Percentiles rank a stretch among this genome's conserved stretches.
Conservation (phyloP, 371 early-diverging fungal genomes). For the Quaeritorhiza haematococci region DNA sequence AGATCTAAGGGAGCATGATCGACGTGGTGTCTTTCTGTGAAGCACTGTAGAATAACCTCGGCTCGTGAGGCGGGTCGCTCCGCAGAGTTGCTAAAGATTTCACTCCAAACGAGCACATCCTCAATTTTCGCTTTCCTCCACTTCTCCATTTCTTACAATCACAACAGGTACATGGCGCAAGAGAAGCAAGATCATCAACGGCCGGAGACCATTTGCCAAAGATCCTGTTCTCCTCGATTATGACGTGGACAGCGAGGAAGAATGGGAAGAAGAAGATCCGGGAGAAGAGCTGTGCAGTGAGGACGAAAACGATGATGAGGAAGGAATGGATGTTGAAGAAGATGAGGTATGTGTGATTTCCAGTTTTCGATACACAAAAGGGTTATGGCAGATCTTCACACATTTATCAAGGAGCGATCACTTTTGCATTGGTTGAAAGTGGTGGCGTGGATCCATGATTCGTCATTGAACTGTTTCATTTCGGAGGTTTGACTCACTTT, state of each 20-base stretch:
- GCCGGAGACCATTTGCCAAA: conserved; percentile 56
- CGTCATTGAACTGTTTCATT: too few relatives aligned
- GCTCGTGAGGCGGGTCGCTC: too few relatives aligned
- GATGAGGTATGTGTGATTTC: conserved; percentile 34
- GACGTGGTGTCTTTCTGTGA: too few relatives aligned
- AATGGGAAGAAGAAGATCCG: conserved; percentile 85
- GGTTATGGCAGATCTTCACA: neutral
- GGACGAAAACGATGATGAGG: conserved; percentile 43
- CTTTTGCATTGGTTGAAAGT: neutral
- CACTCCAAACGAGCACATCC: neutral
- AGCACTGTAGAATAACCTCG: too few relatives aligned
- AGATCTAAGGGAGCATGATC: too few relatives aligned
- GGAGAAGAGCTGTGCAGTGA: conserved; percentile 82
- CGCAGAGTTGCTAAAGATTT: too few relatives aligned
- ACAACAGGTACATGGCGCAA: conserved; percentile 71
- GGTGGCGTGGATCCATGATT: too few relatives aligned
- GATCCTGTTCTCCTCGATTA: conserved; percentile 69
- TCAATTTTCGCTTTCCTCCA: neutral
- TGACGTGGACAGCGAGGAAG: conserved; percentile 80
- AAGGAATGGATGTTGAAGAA: too few relatives aligned
- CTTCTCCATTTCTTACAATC: conserved; percentile 1
- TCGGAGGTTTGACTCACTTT: conserved; percentile 22
- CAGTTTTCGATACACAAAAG: neutral
- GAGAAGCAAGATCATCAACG: conserved; percentile 45
- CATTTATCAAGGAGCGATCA: neutral